phyloP scores from a whole-genome alignment of 495 filamentous ascomycete genomes.

The Staphylotrichum tortipilum region DNA sequence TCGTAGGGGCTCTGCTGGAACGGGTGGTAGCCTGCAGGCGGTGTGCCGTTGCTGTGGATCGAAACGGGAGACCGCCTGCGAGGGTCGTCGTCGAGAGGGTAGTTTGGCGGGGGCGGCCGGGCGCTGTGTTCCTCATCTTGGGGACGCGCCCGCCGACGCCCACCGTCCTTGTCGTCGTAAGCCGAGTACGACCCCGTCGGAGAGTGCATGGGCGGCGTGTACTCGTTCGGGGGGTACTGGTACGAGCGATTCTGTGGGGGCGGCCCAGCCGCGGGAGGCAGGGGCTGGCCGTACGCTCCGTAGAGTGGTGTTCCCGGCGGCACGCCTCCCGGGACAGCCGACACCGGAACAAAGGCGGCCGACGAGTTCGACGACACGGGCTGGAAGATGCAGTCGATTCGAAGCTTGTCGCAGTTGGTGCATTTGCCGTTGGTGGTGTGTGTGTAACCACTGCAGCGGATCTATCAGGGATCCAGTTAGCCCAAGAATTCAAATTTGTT shows the following conservation, averaged over 20 bases:
- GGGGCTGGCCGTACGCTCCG: slow-evolving; percentile 43
- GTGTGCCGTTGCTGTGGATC: slow-evolving; percentile 33
- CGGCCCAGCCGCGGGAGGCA: slow-evolving; percentile 20
- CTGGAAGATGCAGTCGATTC: slow-evolving; percentile 45
- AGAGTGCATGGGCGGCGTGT: slow-evolving; percentile 19
- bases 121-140: slow-evolving; percentile 34
- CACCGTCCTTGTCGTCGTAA: slow-evolving; percentile 28
- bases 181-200: slow-evolving; percentile 31
- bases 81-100: slow-evolving; percentile 34
- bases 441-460: slow-evolving; percentile 46
- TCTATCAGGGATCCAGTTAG: slow-evolving; percentile 25
- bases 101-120: slow-evolving; percentile 39
- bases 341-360: slow-evolving; percentile 42
- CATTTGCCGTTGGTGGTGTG: slow-evolving; percentile 43
- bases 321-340: slow-evolving; percentile 37
- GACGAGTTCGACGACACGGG: slow-evolving; percentile 40
- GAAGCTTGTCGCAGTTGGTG: slow-evolving; percentile 43
- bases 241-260: slow-evolving; percentile 9
- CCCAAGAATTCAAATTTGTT: not conserved
- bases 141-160: slow-evolving; percentile 28
- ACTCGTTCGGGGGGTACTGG: slow-evolving; percentile 14
- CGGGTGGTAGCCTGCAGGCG: slow-evolving; percentile 24
- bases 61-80: slow-evolving; percentile 40
- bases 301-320: slow-evolving; percentile 42
- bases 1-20: slow-evolving; percentile 21